phyloP scores from a whole-genome alignment of 1,284 basidiomycete species.

The Heterobasidion parviporum region DNA sequence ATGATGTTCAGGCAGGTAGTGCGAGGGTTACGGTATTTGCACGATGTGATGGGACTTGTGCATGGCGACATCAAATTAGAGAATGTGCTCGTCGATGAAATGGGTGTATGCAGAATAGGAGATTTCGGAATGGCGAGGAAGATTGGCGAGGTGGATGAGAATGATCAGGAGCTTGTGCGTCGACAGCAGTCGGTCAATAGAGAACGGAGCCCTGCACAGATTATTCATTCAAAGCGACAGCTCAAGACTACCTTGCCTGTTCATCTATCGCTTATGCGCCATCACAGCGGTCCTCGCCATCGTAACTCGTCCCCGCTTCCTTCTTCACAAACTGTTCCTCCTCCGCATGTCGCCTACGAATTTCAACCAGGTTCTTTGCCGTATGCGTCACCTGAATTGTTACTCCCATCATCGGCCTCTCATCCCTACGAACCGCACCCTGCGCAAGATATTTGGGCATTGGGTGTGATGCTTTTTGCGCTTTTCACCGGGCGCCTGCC shows the following conservation, averaged over 20 bases:
- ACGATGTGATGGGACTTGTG: conserved; percentile 69
- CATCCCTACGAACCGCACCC: conserved; percentile 35
- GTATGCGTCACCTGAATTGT: conserved; percentile 81
- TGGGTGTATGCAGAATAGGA: conserved; percentile 70
- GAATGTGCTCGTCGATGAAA: conserved; percentile 88
- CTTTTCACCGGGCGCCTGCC: conserved; percentile 77
- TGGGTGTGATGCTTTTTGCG: conserved; percentile 82
- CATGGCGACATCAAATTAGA: conserved; percentile 96
- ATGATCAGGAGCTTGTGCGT: conserved; percentile 16
- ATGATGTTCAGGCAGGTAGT: conserved; percentile 90
- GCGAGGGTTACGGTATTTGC: conserved; percentile 79
- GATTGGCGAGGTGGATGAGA: conserved; percentile 44
- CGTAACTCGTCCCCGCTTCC: conserved; percentile 51
- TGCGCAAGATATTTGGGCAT: conserved; percentile 90
- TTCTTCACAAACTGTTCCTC: conserved; percentile 25
- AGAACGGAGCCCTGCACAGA: conserved; percentile 15
- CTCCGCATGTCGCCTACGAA: conserved; percentile 25
- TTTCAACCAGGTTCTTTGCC: conserved; percentile 84
- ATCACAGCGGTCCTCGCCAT: conserved; percentile 37
- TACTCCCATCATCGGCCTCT: conserved; percentile 31
- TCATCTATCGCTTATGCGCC: conserved; percentile 28
- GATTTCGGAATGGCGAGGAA: conserved; percentile 79
- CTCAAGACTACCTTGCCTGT: conserved; percentile 17
- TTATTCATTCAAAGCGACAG: conserved; percentile 10
- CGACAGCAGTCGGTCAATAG: conserved; percentile 15